Evolutionary conservation across 1,284 basidiomycete species (phyloP).

Genomic region (Athelia sp.): DNA sequence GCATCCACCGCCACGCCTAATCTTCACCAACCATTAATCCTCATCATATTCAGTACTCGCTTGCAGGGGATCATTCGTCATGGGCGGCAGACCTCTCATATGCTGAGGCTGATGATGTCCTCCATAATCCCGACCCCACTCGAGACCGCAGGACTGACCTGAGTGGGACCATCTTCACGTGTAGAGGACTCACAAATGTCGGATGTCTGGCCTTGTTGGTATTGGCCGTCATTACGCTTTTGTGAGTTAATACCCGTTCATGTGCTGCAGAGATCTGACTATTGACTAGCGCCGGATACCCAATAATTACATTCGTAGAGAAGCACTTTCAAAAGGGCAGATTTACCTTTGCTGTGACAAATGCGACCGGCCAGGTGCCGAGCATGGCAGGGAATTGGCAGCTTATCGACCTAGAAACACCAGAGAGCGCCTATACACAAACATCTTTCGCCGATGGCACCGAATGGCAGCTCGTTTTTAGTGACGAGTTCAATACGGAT

Average conservation of each 20-base stretch:
- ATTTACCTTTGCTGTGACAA: slow-evolving; percentile 45
- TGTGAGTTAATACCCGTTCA: slow-evolving; percentile 7
- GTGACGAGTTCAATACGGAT: slow-evolving; percentile 63
- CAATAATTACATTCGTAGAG: slow-evolving; percentile 36
- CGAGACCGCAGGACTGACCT: slow-evolving; percentile 16
- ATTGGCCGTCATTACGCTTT: slow-evolving; percentile 20
- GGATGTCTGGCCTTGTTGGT: slow-evolving; percentile 33
- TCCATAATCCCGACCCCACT: slow-evolving; percentile 24
- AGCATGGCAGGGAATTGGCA: slow-evolving; percentile 24
- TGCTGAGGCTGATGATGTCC: slow-evolving; percentile 23
- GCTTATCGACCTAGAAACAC: slow-evolving; percentile 51
- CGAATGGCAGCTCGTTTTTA: slow-evolving; percentile 53
- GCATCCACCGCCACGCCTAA: no score
- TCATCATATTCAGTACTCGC: slow-evolving; percentile 16
- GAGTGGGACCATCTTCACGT: slow-evolving; percentile 26
- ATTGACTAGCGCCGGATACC: slow-evolving; percentile 34
- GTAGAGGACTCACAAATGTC: slow-evolving; percentile 34
- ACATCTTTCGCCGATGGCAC: slow-evolving; percentile 29
- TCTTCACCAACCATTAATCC: no score
- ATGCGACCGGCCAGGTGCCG: slow-evolving; percentile 32
- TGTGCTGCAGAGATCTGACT: neutral
- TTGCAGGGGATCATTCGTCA: slow-evolving; percentile 21
- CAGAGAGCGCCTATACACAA: slow-evolving; percentile 34
- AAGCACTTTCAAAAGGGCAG: slow-evolving; percentile 23
- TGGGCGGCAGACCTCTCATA: slow-evolving; percentile 19